A percentile compares a stretch with the other conserved stretches of the same genome.
Evolutionary conservation across 179 eudicot species (phyloP).

Genomic region (Corrigiola litoralis): DNA sequence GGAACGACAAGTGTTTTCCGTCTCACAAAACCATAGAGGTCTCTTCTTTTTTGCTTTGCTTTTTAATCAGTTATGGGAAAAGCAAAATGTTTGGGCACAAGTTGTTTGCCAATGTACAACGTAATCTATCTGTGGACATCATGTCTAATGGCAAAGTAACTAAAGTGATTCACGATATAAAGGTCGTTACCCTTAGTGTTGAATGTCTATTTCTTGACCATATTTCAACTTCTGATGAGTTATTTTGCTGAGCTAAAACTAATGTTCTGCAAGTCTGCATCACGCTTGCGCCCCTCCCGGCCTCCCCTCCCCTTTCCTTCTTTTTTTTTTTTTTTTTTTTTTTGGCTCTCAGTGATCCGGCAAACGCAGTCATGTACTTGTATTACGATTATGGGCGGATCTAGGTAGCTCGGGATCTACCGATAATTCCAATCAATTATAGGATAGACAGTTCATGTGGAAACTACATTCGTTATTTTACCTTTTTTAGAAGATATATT

Average conservation of each 20-base stretch:
- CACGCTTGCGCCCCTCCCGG: too few relatives aligned
- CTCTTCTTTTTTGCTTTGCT: not conserved
- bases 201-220: not conserved
- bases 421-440: too few relatives aligned
- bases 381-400: too few relatives aligned
- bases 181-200: not conserved
- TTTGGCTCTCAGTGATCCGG: too few relatives aligned
- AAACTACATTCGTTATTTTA: too few relatives aligned
- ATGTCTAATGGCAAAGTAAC: not conserved
- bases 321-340: too few relatives aligned
- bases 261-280: too few relatives aligned
- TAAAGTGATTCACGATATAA: not conserved
- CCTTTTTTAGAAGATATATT: too few relatives aligned
- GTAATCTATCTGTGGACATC: conserved; percentile 3
- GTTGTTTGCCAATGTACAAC: not conserved
- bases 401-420: too few relatives aligned
- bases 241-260: not conserved
- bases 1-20: not conserved
- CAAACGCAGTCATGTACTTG: too few relatives aligned
- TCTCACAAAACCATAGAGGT: conserved; percentile 2
- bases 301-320: too few relatives aligned
- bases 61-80: not conserved
- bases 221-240: not conserved
- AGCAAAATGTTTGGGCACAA: not conserved
- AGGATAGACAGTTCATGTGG: too few relatives aligned